Conservation (phyloP, 192 early-diverging fungal genomes). For the Mortierella antarctica region DNA sequence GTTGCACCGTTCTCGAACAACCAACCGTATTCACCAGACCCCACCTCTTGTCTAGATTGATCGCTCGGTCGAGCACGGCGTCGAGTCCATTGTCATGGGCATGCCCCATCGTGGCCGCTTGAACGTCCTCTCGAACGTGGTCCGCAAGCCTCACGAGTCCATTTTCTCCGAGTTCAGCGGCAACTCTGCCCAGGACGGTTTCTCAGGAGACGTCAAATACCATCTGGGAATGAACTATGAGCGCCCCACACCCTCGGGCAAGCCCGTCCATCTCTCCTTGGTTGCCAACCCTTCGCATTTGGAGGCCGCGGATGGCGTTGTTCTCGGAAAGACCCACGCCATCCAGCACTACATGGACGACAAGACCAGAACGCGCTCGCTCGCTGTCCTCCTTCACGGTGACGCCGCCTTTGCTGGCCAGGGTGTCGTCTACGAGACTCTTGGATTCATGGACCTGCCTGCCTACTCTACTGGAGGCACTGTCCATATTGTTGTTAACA, state of each 20-base stretch:
- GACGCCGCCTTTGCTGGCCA: constrained; percentile 99
- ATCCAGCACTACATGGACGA: constrained; percentile 95
- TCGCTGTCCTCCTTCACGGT: constrained; percentile 96
- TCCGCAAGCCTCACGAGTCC: constrained; percentile 97
- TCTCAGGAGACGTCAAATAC: constrained; percentile 96
- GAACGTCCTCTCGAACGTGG: constrained; percentile 99
- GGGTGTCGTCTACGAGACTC: constrained; percentile 97
- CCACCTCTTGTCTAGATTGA: constrained; percentile 75
- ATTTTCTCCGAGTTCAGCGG: constrained; percentile 99
- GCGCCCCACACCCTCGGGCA: constrained; percentile 95
- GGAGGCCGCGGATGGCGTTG: constrained; percentile 97
- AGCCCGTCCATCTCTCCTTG: constrained; percentile 96
- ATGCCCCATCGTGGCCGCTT: constrained; percentile 99
- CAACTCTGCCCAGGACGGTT: constrained; percentile 87
- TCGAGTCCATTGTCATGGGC: constrained; percentile 96
- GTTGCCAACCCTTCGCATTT: constrained; percentile 99
- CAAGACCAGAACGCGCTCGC: constrained; percentile 79
- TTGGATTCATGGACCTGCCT: constrained; percentile 95
- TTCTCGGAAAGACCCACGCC: constrained; percentile 97
- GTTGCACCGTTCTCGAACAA: no score
- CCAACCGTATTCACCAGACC: no score
- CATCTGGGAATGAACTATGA: constrained; percentile 96
- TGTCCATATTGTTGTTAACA: constrained; percentile 95
- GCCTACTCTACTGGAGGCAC: constrained; percentile 97
- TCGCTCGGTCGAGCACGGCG: constrained; percentile 92